Evolutionary conservation across 768 basidiomycete species (phyloP), one percentile per base, ranked within the genome.

Genomic region (Mycena latifolia): DNA sequence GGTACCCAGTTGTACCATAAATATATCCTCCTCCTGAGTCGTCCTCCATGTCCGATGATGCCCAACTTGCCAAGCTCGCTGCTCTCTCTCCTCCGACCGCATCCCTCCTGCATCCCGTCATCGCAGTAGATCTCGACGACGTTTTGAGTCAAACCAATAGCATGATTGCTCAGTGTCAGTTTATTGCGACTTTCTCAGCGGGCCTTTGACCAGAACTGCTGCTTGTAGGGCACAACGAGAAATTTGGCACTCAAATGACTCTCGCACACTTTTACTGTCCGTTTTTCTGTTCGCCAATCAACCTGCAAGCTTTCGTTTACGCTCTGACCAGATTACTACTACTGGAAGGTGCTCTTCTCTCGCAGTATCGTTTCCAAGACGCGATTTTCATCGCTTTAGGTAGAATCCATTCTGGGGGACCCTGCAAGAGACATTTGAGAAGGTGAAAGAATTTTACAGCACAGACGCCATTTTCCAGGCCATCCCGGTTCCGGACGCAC

Each of bases 401-500:
- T n/a, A 85, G 84, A 85, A 85, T 70, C 83, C 82, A 24, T 84
- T 80, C 72, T 92, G 91, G 90, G 91, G 91, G 29, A 82, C 84
- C 7, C 83, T 85, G 2, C 65, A 79, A 47, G 84, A 88, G 72
- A 90, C 90, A 1, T 81, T 84, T 65, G 70, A 74, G 41, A 93
- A 92, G 75, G 86, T 91, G 8, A 79, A 76, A 47, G 78, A 83
- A 27, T 89, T 89, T 73, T 91, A 91, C 71, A 69, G 75, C n/a
- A 85, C 85, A 8, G 78, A 84, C 59, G 76, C 78, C 55, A 81
- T 91, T 43, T 79, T 77, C 66, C 76, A 80, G 20, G 82, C 87
- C 35, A 73, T 66, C 3, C 89, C 89, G 18, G 82, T 93, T 29
- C 80, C 82, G 8, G 91, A 90, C 5, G 91, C 92, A 31, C 77